These are phyloP conservation scores for Bretschneidera sinensis DNA, from an alignment of 345 rosid species.

Conservation along the genomic window DNA sequence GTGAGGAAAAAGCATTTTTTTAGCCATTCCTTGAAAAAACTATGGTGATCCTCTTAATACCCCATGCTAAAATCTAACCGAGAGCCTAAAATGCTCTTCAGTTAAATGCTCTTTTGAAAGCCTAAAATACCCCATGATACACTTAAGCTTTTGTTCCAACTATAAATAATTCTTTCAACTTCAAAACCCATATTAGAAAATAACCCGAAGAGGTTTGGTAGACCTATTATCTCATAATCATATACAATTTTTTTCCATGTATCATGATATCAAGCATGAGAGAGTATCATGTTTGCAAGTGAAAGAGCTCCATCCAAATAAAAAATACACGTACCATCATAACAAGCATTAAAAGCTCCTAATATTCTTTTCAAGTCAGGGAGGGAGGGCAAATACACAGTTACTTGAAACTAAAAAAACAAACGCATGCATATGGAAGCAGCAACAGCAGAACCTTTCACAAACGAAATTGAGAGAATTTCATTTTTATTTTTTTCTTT, in stretches of 20 bases:
- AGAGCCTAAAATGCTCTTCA: not conserved
- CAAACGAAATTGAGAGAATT: not conserved
- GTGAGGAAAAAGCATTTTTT: not conserved
- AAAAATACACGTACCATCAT: not conserved
- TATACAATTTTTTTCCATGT: not conserved
- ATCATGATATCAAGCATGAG: not conserved
- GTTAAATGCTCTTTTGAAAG: too few relatives aligned
- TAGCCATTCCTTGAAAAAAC: not conserved
- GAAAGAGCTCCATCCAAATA: not conserved
- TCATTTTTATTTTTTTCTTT: too few relatives aligned
- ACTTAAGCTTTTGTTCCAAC: too few relatives aligned
- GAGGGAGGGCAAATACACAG: not conserved
- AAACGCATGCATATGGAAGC: not conserved
- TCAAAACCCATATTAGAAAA: too few relatives aligned
- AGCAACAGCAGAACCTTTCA: not conserved
- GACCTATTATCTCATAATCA: not conserved
- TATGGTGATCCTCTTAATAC: not conserved
- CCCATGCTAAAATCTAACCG: not conserved
- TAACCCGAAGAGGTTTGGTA: not conserved
- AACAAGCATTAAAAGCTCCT: not conserved
- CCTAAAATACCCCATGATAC: too few relatives aligned
- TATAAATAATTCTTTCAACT: too few relatives aligned
- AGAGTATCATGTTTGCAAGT: not conserved
- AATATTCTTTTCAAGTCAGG: not conserved
- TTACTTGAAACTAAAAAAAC: not conserved